Conservation (phyloP, 1,139 yeast species). For the Sugiyamaella neomexicana region DNA sequence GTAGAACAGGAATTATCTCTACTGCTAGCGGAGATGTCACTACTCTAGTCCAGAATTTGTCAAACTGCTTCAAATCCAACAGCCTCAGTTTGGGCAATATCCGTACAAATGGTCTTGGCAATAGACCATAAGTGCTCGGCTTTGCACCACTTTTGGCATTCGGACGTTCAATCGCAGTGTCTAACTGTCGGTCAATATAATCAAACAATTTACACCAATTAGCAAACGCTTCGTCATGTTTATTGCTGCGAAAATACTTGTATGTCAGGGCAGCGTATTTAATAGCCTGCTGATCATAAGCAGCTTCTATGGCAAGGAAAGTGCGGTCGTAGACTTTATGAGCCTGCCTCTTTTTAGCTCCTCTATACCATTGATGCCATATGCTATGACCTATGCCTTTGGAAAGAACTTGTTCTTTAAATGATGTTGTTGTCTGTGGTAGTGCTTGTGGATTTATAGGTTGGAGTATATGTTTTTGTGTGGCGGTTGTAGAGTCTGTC, state of each 20-base stretch:
- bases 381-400: conserved; percentile 2
- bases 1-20: conserved; percentile 26
- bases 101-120: conserved; percentile 7
- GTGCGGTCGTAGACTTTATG: conserved; percentile 10
- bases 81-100: conserved; percentile 7
- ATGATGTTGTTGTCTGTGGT: neutral
- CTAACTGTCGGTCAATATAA: neutral
- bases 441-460: too few species aligned
- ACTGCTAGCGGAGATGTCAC: conserved; percentile 20
- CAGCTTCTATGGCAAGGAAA: conserved; percentile 6
- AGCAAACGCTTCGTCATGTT: conserved; percentile 4
- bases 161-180: neutral
- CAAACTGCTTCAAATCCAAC: conserved; percentile 18
- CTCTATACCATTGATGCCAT: conserved; percentile 23
- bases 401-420: neutral
- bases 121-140: conserved; percentile 1
- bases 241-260: neutral
- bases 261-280: neutral
- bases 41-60: conserved; percentile 23
- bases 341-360: conserved; percentile 11
- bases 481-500: too few species aligned
- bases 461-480: too few species aligned
- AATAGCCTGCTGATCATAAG: conserved; percentile 11
- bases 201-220: conserved; percentile 7
- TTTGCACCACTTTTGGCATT: neutral